Base-by-base conservation (phyloP, 371 early-diverging fungal genomes). In the Parasitella parasitica region DNA sequence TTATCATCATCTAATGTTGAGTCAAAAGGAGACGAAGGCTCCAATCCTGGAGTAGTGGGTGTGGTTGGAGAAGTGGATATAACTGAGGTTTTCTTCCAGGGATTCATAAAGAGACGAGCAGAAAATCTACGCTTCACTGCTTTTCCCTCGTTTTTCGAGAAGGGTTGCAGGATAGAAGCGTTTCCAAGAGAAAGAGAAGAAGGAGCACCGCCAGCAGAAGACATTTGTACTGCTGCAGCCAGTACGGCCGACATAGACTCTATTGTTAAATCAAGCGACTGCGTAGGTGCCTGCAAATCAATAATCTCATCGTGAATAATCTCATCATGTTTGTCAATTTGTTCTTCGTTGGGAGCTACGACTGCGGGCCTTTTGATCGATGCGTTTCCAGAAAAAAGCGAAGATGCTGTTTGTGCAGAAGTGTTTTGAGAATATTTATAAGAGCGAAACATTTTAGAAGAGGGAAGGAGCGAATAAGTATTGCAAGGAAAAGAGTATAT, bases 221-320 rank as follows among this genome's bases (percentile, higher is more conserved):
- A 71, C 63, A 80, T 67, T 59, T 76, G 74, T 11, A 77, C 76
- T 18, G 82, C 82, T 15, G 77, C 74, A 6, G 82, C 78, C 57
- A 81, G 71, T 7, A 73, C 75, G 6, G 77, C 75, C 4, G 82
- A 75, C 77, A 81, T 78, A 38, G 73, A 60, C 49, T 81, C 77
- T 20, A 81, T 69, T 1, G 78, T 75, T 4, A 78, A 28, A 20
- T 63, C 66, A 22, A 22, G 43, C 18, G 18, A 3, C 61, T 51
- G 34, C 28, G 36, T 54, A 24, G 28, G 22, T 50, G 59, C 59
- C 38, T 64, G 65, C 34, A 64, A 64, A 20, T 64, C 65, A 22
- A 59, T 64, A 6, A 54, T 54, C 26, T 66, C 46, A 48, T 64
- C 48, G 35, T 59, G 41, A 12, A 65, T 18, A 22, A 32, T 32